Evolutionary conservation across 176 grass and related monocot species (phyloP).

Genomic region (Aechmea fasciata): DNA sequence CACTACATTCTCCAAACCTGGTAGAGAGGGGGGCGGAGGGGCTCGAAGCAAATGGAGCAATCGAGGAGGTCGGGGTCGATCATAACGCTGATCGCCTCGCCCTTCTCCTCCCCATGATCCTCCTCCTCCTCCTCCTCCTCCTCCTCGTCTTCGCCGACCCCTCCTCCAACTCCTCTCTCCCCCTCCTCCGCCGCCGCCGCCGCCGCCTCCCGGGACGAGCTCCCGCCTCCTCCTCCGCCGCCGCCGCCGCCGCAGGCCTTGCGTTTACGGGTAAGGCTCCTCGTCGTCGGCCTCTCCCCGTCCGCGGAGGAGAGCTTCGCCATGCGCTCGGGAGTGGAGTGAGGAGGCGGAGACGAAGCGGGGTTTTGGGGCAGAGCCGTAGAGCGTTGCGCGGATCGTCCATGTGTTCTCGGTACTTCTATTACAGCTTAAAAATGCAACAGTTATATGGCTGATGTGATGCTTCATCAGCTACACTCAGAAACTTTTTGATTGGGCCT

Average conservation of each 20-base stretch:
- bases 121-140: conserved; percentile 3
- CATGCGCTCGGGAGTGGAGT: too few species aligned
- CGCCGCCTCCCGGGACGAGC: neutral
- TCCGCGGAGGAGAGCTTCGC: too few species aligned
- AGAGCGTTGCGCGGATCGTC: too few species aligned
- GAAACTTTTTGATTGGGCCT: too few species aligned
- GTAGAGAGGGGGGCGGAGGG: conserved; percentile 54
- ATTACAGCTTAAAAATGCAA: too few species aligned
- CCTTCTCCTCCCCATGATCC: neutral
- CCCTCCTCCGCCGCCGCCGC: neutral
- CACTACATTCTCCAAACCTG: conserved; percentile 26
- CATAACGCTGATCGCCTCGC: conserved; percentile 30
- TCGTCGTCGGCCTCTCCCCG: too few species aligned
- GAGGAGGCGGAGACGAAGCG: too few species aligned
- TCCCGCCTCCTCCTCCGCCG: neutral
- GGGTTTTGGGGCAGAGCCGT: too few species aligned
- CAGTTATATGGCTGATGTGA: too few species aligned
- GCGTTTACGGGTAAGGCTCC: too few species aligned
- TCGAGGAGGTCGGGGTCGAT: conserved; percentile 65
- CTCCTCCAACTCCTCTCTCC: neutral
- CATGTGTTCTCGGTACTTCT: too few species aligned
- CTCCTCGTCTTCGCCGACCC: neutral
- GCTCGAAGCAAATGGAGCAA: conserved; percentile 70
- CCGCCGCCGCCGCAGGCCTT: neutral
- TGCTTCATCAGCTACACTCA: too few species aligned